These are phyloP conservation scores for Candida sphagnicola DNA, from an alignment of 805 yeast genomes.

Conservation along the genomic window DNA sequence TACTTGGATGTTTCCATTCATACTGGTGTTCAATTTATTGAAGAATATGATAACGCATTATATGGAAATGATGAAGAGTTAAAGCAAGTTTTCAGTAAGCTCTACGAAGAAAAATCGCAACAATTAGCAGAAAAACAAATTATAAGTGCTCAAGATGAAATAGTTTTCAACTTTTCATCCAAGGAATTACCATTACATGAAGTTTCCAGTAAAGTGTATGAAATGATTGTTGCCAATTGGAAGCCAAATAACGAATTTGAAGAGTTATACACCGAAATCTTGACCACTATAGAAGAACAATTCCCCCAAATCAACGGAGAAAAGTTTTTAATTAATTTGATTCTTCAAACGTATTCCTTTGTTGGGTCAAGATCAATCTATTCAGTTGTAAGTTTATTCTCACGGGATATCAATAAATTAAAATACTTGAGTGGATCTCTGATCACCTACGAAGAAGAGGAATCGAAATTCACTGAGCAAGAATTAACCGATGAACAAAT, in stretches of 20 bases:
- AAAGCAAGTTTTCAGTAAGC: constrained; percentile 21
- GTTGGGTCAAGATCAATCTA: constrained; percentile 85
- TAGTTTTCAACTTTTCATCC: constrained; percentile 32
- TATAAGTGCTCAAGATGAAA: constrained; percentile 36
- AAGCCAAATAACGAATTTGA: constrained; percentile 34
- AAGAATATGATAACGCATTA: constrained; percentile 32
- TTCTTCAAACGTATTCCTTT: constrained; percentile 70
- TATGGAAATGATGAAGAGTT: constrained; percentile 29
- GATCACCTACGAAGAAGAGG: constrained; percentile 23
- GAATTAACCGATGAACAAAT: constrained; percentile 21
- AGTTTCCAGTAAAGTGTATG: constrained; percentile 35
- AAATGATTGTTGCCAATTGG: constrained; percentile 38
- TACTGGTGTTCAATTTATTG: constrained; percentile 23
- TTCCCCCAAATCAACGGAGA: constrained; percentile 19
- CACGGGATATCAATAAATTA: constrained; percentile 38
- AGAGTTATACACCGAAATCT: constrained; percentile 28
- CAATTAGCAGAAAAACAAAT: constrained; percentile 8
- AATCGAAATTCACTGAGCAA: constrained; percentile 26
- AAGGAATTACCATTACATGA: constrained; percentile 34
- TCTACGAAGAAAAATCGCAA: constrained; percentile 22
- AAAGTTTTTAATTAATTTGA: constrained; percentile 49
- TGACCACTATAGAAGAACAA: constrained; percentile 15
- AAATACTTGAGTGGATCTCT: constrained; percentile 32
- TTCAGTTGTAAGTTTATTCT: constrained; percentile 38
- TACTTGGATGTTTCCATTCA: constrained; percentile 35